Percentiles rank a stretch among this genome's conserved stretches.
phyloP scores from a whole-genome alignment of 164 flowering plant species.

The Akebia trifoliata region DNA sequence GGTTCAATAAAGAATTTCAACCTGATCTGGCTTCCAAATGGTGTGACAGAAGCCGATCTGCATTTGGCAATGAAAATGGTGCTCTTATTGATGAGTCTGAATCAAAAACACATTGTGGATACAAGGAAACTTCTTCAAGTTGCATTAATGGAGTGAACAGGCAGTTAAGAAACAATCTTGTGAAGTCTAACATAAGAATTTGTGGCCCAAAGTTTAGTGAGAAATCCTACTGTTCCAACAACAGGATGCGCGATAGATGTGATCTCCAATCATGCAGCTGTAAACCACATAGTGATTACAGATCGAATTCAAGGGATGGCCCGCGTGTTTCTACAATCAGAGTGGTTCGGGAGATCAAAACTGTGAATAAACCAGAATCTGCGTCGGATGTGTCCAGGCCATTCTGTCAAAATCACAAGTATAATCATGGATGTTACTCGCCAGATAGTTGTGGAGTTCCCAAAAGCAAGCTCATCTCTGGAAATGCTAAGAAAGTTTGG shows the following conservation, averaged over 20 bases:
- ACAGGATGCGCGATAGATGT: conserved; percentile 46
- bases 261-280: conserved; percentile 64
- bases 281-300: conserved; percentile 39
- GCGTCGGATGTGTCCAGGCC: conserved; percentile 51
- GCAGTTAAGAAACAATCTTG: conserved; percentile 37
- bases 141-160: conserved; percentile 37
- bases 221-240: conserved; percentile 45
- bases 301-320: conserved; percentile 29
- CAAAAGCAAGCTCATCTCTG: conserved; percentile 37
- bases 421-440: conserved; percentile 33
- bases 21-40: conserved; percentile 40
- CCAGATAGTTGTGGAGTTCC: conserved; percentile 49
- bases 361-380: conserved; percentile 39
- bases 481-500: conserved; percentile 72
- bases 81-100: conserved; percentile 33
- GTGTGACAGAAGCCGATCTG: conserved; percentile 39
- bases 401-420: conserved; percentile 44
- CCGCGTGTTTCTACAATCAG: conserved; percentile 30
- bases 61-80: conserved; percentile 28
- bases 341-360: conserved; percentile 40
- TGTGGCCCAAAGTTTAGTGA: conserved; percentile 44
- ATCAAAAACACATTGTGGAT: conserved; percentile 30
- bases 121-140: conserved; percentile 34
- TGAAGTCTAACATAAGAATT: conserved; percentile 41
- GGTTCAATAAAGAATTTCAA: conserved; percentile 39